phyloP scores from a whole-genome alignment of 1,139 yeast genomes.

The Arxiozyma heterogenica region DNA sequence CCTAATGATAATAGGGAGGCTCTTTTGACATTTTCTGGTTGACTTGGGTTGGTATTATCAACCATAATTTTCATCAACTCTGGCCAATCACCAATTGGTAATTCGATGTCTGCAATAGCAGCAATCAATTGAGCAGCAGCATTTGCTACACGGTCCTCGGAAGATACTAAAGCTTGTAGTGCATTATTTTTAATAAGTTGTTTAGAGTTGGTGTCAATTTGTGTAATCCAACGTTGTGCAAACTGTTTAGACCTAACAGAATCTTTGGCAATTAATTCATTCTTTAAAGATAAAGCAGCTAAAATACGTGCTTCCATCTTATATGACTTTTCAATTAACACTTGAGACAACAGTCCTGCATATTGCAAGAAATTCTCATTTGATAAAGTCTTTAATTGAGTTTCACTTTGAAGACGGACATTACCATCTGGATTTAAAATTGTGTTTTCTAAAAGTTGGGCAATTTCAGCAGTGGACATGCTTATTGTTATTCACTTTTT shows the following conservation, averaged over 20 bases:
- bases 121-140: constrained; percentile 92
- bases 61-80: constrained; percentile 75
- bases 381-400: constrained; percentile 64
- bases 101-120: constrained; percentile 89
- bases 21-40: constrained; percentile 71
- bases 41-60: constrained; percentile 71
- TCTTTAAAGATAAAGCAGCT: constrained; percentile 83
- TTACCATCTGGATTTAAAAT: constrained; percentile 54
- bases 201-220: constrained; percentile 46
- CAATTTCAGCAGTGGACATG: constrained; percentile 45
- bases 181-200: constrained; percentile 60
- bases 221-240: constrained; percentile 38
- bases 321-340: constrained; percentile 56
- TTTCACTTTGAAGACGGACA: constrained; percentile 72
- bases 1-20: constrained; percentile 87
- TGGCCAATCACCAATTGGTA: constrained; percentile 84
- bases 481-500: neutral
- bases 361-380: constrained; percentile 68
- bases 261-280: constrained; percentile 77
- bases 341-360: constrained; percentile 60
- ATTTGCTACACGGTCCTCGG: constrained; percentile 73
- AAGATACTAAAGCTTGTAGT: constrained; percentile 51
- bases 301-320: constrained; percentile 81
- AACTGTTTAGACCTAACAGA: constrained; percentile 41
- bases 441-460: constrained; percentile 69